These are phyloP conservation scores for Peziza echinospora DNA, from an alignment of 495 filamentous ascomycete species.

Conservation along the genomic window DNA sequence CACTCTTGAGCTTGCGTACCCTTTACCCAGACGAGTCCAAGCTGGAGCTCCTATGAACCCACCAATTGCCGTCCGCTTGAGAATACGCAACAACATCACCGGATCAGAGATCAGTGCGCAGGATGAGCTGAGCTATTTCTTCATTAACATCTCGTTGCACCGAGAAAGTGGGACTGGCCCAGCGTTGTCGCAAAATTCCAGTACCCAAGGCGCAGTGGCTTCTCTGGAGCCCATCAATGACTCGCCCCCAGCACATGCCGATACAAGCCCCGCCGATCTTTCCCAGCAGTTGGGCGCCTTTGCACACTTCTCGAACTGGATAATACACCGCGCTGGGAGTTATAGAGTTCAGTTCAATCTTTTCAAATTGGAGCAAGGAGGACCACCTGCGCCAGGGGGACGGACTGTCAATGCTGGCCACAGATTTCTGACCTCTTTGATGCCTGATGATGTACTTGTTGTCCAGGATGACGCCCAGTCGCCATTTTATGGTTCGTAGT, in stretches of 20 bases:
- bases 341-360: conserved; percentile 17
- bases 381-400: not conserved
- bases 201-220: conserved; percentile 11
- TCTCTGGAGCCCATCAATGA: not conserved
- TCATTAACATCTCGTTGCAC: conserved; percentile 16
- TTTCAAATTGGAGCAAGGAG: conserved; percentile 11
- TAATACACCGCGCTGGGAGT: conserved; percentile 14
- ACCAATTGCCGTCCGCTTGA: conserved; percentile 14
- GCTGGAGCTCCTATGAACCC: conserved; percentile 13
- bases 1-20: conserved; percentile 16
- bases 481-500: not conserved
- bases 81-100: conserved; percentile 13
- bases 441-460: not conserved
- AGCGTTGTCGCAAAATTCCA: conserved; percentile 13
- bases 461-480: not conserved
- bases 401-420: not conserved
- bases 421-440: not conserved
- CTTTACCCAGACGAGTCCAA: conserved; percentile 12
- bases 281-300: conserved; percentile 15
- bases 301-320: conserved; percentile 17
- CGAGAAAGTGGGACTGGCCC: conserved; percentile 9
- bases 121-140: conserved; percentile 15
- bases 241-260: not conserved
- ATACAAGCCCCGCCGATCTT: conserved; percentile 7
- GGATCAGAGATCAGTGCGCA: conserved; percentile 18